Evolutionary conservation across 108 stramenopile genomes (phyloP).

Genomic region (Stephanodiscus minutulus): DNA sequence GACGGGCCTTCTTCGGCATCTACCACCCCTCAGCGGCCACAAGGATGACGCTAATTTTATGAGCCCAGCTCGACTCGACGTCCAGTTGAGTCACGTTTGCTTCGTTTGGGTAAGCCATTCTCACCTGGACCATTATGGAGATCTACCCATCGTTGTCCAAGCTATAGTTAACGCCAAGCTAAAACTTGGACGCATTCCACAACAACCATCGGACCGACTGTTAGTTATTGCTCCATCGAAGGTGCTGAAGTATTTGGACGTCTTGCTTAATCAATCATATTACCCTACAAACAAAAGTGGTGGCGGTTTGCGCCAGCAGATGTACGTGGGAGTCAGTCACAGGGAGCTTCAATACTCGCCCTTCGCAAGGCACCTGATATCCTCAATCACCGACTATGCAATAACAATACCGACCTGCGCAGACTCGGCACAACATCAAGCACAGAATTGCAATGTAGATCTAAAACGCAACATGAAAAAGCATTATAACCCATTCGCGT

Average conservation of each 20-base stretch:
- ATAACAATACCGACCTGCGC: conserved; percentile 22
- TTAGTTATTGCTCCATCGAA: conserved; percentile 59
- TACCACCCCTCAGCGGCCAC: not conserved
- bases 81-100: conserved; percentile 40
- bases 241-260: conserved; percentile 50
- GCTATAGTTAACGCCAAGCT: conserved; percentile 34
- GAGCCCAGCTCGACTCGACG: conserved; percentile 8
- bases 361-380: conserved; percentile 25
- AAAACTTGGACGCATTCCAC: not conserved
- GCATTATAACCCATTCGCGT: conserved; percentile 50
- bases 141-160: conserved; percentile 53
- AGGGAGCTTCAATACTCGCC: conserved; percentile 51
- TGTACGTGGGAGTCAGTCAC: conserved; percentile 46
- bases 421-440: not conserved
- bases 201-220: conserved; percentile 33
- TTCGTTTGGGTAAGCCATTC: conserved; percentile 88
- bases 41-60: not conserved
- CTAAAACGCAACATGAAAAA: conserved; percentile 1
- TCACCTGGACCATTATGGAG: conserved; percentile 85
- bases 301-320: not conserved
- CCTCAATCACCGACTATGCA: conserved; percentile 26
- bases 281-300: not conserved
- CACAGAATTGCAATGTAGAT: conserved; percentile 16
- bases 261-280: conserved; percentile 17
- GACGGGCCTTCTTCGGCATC: conserved; percentile 58